phyloP scores from a whole-genome alignment of 2,329 filamentous ascomycete species.

The Colletotrichum sp. region DNA sequence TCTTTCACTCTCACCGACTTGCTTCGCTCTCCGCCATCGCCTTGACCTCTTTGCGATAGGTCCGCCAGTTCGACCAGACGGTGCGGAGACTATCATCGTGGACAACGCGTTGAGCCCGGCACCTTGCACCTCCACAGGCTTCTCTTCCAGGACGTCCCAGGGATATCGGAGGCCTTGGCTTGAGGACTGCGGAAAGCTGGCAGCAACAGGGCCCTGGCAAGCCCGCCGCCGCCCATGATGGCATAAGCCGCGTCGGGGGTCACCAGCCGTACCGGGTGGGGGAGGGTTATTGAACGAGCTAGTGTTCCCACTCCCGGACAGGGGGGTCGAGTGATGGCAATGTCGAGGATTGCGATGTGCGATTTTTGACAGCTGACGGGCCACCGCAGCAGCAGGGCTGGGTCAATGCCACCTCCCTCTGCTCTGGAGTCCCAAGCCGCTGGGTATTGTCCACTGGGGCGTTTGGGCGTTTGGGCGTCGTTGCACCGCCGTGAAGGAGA shows the following conservation, averaged over 20 bases:
- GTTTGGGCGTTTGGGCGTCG: not conserved
- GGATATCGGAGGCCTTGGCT: not conserved
- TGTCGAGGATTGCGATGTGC: constrained; percentile 12
- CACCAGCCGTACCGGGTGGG: not conserved
- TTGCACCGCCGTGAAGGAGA: not conserved
- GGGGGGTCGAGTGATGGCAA: not conserved
- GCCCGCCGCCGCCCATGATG: not conserved
- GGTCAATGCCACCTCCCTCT: not conserved
- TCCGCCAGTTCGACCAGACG: not conserved
- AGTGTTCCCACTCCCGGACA: constrained; percentile 2
- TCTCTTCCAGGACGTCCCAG: not conserved
- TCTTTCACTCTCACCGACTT: not conserved
- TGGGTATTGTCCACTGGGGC: not conserved
- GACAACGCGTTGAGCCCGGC: not conserved
- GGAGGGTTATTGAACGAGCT: not conserved
- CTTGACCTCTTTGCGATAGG: not conserved
- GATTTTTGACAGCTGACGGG: not conserved
- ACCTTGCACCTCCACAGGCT: not conserved
- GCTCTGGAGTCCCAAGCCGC: not conserved
- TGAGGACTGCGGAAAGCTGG: not conserved
- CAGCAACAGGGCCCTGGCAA: not conserved
- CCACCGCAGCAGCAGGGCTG: not conserved
- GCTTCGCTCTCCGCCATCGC: not conserved
- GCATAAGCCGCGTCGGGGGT: constrained; percentile 2
- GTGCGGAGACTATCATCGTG: not conserved